Conservation (phyloP, 2,329 filamentous ascomycete species). For the Fusarium proliferatum region DNA sequence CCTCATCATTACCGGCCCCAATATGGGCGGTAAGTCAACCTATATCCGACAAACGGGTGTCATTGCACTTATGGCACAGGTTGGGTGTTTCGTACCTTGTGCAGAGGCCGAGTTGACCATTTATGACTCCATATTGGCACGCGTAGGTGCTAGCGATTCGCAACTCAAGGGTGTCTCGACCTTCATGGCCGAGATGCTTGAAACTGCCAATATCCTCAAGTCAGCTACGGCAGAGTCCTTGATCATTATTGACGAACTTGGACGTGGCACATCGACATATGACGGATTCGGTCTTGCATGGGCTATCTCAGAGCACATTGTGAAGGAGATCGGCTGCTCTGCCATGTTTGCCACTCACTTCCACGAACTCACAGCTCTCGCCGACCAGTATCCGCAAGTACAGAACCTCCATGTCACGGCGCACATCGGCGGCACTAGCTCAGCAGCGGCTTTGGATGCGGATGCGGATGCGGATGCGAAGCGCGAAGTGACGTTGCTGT, state of each 20-base stretch:
- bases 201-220: slow-evolving; percentile 98
- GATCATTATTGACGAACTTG: slow-evolving; percentile 98
- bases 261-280: slow-evolving; percentile 96
- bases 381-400: slow-evolving; percentile 87
- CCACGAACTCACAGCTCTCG: slow-evolving; percentile 93
- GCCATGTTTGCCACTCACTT: slow-evolving; percentile 98
- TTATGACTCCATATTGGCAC: slow-evolving; percentile 95
- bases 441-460: slow-evolving; percentile 48
- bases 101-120: slow-evolving; percentile 90
- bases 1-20: slow-evolving; percentile 95
- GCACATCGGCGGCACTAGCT: slow-evolving; percentile 75
- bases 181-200: slow-evolving; percentile 99
- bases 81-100: slow-evolving; percentile 96
- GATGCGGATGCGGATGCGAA: slow-evolving; percentile 59
- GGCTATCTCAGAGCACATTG: slow-evolving; percentile 98
- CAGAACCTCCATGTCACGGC: slow-evolving; percentile 96
- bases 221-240: slow-evolving; percentile 94
- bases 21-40: slow-evolving; percentile 99
- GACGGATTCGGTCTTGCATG: slow-evolving; percentile 99
- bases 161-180: slow-evolving; percentile 98
- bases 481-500: slow-evolving; percentile 92
- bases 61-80: slow-evolving; percentile 95
- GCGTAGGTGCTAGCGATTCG: slow-evolving; percentile 94
- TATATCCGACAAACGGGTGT: slow-evolving; percentile 98
- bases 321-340: slow-evolving; percentile 93